phyloP scores from a whole-genome alignment of 2,329 filamentous ascomycete genomes.

The Emmonsiellopsis sp. region DNA sequence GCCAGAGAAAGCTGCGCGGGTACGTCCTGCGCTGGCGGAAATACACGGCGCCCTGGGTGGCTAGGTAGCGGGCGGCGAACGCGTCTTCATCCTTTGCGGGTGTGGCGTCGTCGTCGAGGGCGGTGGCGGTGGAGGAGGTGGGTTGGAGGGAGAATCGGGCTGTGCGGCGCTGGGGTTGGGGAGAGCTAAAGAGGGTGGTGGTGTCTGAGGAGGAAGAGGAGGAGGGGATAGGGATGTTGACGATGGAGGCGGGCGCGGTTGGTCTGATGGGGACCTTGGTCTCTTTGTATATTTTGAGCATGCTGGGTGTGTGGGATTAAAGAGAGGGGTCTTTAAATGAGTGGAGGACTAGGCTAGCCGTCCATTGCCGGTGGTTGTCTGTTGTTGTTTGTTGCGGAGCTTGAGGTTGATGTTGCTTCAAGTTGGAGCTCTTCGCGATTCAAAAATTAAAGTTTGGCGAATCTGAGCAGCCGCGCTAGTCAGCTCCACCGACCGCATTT shows the following conservation, averaged over 20 bases:
- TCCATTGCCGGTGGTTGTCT: neutral
- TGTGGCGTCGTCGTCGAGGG: constrained; percentile 21
- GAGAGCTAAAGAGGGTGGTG: constrained; percentile 46
- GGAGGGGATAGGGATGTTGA: constrained; percentile 54
- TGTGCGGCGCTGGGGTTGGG: constrained; percentile 37
- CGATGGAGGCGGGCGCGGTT: constrained; percentile 57
- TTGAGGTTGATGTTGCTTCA: neutral
- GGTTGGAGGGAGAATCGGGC: constrained; percentile 39
- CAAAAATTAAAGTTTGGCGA: neutral
- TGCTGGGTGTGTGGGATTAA: constrained; percentile 28
- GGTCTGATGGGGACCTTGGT: constrained; percentile 75
- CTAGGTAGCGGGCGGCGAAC: constrained; percentile 65
- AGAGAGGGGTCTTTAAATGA: constrained; percentile 10
- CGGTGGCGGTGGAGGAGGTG: constrained; percentile 32
- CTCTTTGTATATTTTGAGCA: constrained; percentile 76
- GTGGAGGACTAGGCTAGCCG: neutral
- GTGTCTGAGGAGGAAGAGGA: constrained; percentile 56
- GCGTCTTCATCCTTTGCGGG: constrained; percentile 52
- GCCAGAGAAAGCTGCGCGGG: constrained; percentile 85
- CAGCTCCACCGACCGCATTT: too few species aligned
- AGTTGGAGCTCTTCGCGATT: neutral
- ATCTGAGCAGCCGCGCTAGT: neutral
- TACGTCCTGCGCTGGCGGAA: constrained; percentile 67
- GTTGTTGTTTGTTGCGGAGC: neutral
- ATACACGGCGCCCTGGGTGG: constrained; percentile 72